Evolutionary conservation across 306 rosid species (phyloP), one percentile per base, ranked within the genome.

Genomic region (Fragaria vesca): DNA sequence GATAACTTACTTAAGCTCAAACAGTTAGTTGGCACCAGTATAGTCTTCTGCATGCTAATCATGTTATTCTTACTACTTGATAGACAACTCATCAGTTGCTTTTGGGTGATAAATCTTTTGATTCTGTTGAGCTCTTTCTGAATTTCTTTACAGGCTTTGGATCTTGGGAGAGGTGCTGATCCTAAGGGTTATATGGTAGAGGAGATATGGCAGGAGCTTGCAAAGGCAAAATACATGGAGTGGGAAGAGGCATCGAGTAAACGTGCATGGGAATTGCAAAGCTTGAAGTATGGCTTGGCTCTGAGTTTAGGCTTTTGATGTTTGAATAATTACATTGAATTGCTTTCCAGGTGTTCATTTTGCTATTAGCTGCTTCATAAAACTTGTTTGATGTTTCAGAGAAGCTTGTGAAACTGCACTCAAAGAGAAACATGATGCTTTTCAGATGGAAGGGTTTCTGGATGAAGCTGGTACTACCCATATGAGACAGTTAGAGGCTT

Each of bases 141-240:
- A 63, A 73, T 72, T 74, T 67, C 24, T 38, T 72, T 42, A 63
- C 48, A 96, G 99, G 98, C 99, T 85, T 82, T 96, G 91, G 96
- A 96, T 82, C 94, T 93, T 81, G 99, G 97, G 78, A 88, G 98
- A 79, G 96, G 96, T 70, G 97, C 94, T 46, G 58, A 93, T 61
- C 96, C 90, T 9, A 83, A 91, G 46, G 87, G 93, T 67, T 87
- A 91, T 79, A 91, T 91, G 86, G 96, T 91, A 58, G 99, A 96
- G 76, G 93, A 90, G 78, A 90, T 96, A 82, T 96, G 99, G 98
- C 89, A 90, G 86, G 99, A 87, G 83, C 92, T 96, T 32, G 87
- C 97, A 30, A 91, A 83, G 73, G 99, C 99, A 62, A 96, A 90
- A 82, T 96, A 90, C 89, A 47, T 32, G 70, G 94, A 93, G 76